These are phyloP conservation scores for Neurospora sp. DNA, from an alignment of 495 filamentous ascomycete genomes.

Conservation along the genomic window DNA sequence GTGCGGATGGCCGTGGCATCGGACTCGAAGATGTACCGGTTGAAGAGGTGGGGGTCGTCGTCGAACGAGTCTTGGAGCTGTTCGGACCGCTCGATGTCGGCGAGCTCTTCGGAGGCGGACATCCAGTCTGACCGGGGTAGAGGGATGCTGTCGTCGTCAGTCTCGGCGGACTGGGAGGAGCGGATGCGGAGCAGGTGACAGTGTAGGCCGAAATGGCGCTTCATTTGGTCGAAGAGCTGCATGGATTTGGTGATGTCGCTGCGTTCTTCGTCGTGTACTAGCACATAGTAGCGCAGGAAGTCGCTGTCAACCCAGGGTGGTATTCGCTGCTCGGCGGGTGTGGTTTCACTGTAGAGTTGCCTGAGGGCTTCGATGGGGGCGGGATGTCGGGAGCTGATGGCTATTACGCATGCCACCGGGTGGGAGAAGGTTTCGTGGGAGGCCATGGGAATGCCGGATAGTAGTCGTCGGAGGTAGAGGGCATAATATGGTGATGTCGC, in stretches of 20 bases:
- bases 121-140: constrained; percentile 79
- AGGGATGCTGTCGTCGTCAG: constrained; percentile 82
- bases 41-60: constrained; percentile 34
- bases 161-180: constrained; percentile 73
- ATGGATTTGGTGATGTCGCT: constrained; percentile 87
- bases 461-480: constrained; percentile 68
- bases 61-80: constrained; percentile 54
- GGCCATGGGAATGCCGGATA: constrained; percentile 64
- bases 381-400: constrained; percentile 78
- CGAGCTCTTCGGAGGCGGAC: constrained; percentile 75
- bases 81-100: constrained; percentile 50
- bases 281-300: constrained; percentile 87
- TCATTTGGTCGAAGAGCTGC: constrained; percentile 92
- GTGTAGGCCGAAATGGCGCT: constrained; percentile 88
- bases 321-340: constrained; percentile 51
- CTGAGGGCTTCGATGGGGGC: constrained; percentile 75
- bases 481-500: constrained; percentile 58
- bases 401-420: constrained; percentile 91
- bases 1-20: constrained; percentile 78
- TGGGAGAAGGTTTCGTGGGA: constrained; percentile 91
- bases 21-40: constrained; percentile 79
- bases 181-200: constrained; percentile 84
- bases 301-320: constrained; percentile 81
- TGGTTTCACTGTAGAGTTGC: constrained; percentile 69
- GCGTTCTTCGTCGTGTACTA: constrained; percentile 93